These are phyloP conservation scores for Pseudogymnoascus verrucosus DNA, from an alignment of 2,329 filamentous ascomycete species.

Conservation along the genomic window DNA sequence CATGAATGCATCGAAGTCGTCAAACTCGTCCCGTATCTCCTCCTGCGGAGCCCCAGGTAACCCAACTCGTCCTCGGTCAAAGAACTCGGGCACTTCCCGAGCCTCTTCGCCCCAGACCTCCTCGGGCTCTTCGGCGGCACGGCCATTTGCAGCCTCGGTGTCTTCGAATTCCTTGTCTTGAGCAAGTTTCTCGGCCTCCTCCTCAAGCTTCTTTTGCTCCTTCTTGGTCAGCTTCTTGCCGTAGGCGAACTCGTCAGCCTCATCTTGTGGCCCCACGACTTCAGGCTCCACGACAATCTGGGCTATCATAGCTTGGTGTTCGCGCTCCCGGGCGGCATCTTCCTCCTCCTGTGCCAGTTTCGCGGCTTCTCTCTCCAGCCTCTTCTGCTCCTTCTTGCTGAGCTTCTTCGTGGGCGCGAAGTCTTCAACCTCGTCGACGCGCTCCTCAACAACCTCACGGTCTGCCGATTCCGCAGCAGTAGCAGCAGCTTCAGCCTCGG, in stretches of 20 bases:
- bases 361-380: conserved; percentile 17
- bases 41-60: neutral
- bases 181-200: conserved; percentile 1
- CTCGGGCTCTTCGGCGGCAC: neutral
- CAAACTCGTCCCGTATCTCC: conserved; percentile 7
- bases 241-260: conserved; percentile 15
- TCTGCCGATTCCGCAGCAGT: neutral
- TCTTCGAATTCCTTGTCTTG: neutral
- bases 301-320: conserved; percentile 13
- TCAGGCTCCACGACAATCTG: conserved; percentile 22
- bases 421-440: conserved; percentile 12
- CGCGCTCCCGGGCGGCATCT: conserved; percentile 8
- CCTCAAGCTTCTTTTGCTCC: conserved; percentile 16
- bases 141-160: neutral
- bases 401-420: conserved; percentile 16
- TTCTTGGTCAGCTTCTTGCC: conserved; percentile 17
- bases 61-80: neutral
- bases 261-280: neutral
- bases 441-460: neutral
- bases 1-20: conserved; percentile 22
- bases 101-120: neutral
- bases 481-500: neutral
- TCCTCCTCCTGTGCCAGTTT: neutral
- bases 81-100: conserved; percentile 15
- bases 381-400: conserved; percentile 12